Base-by-base conservation (phyloP, 192 early-diverging fungal species). In the Obelidium mucronatum region DNA sequence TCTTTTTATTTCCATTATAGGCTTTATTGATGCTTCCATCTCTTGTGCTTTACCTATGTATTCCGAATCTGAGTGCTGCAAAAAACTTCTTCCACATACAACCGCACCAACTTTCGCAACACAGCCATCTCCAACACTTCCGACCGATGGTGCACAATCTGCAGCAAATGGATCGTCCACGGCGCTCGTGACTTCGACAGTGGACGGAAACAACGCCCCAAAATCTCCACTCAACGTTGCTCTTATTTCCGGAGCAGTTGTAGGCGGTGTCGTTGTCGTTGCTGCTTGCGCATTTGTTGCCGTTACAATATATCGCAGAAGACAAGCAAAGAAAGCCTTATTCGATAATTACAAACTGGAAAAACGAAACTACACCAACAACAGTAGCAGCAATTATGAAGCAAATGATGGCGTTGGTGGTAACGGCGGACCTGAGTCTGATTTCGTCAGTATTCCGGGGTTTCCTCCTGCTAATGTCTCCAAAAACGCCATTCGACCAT, bases 311-410 rank as follows among this genome's bases (percentile, higher is more conserved):
- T 61, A 61, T 31, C 19, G 30, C 19, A 22, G 30, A 15, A 22
- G 59, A 28, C 22, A 15, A 17, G 30, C 59, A 61, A 22, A 31
- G 59, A 22, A 61, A 31, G 59, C 59, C 1, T 31, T 61, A 22
- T 61, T 61, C 59, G 15, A 61, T 15, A 22, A 61, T 22, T 61
- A 61, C 59, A 61, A 28, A 31, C n/a, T 61, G 15, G 59, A 61
- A 61, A 61, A 61, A 31, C 19, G 59, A n/a, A n/a, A n/a, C n/a
- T n/a, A n/a, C n/a, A n/a, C n/a, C n/a, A n/a, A n/a, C n/a, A n/a
- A n/a, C n/a, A n/a, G n/a, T n/a, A n/a, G n/a, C n/a, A n/a, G n/a
- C n/a, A n/a, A n/a, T n/a, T n/a, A n/a, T n/a, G n/a, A n/a, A n/a
- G n/a, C n/a, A n/a, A n/a, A n/a, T n/a, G n/a, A n/a, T n/a, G n/a